phyloP scores from a whole-genome alignment of 306 rosid species.

The Cucumis cinereus region DNA sequence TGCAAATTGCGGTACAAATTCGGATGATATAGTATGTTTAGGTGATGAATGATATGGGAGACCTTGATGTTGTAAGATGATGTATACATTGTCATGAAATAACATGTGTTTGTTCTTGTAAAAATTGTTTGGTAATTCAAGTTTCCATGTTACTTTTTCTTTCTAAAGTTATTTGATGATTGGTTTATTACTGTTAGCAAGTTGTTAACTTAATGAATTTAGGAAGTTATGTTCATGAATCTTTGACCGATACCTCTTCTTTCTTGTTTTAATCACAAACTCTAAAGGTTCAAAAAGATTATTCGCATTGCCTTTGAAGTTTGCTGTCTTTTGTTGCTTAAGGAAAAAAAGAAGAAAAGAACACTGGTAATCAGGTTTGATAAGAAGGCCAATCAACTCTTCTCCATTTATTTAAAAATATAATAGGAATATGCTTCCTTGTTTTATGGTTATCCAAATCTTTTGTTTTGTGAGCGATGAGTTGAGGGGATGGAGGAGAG shows the following conservation, averaged over 20 bases:
- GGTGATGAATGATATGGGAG: background rate
- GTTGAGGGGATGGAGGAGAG: background rate
- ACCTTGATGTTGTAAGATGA: background rate
- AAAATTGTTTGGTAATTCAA: background rate
- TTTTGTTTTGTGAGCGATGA: background rate
- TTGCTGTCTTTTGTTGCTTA: background rate
- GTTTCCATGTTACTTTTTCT: background rate
- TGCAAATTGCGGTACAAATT: background rate
- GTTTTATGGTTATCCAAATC: background rate
- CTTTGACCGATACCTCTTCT: background rate
- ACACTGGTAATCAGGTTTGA: background rate
- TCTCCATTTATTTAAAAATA: background rate
- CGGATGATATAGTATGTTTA: background rate
- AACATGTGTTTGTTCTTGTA: background rate
- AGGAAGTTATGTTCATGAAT: background rate
- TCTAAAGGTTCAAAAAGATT: background rate
- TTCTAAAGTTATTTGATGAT: background rate
- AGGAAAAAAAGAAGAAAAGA: background rate
- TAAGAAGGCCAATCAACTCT: background rate
- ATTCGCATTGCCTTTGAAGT: background rate
- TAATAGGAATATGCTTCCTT: background rate
- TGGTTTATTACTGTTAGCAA: background rate
- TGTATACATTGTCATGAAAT: background rate
- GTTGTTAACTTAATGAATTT: background rate
- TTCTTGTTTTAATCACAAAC: background rate